Evolutionary conservation across 202 grass and related monocot genomes (phyloP), one percentile per base, ranked within the genome.

Genomic region (Panicum hallii): DNA sequence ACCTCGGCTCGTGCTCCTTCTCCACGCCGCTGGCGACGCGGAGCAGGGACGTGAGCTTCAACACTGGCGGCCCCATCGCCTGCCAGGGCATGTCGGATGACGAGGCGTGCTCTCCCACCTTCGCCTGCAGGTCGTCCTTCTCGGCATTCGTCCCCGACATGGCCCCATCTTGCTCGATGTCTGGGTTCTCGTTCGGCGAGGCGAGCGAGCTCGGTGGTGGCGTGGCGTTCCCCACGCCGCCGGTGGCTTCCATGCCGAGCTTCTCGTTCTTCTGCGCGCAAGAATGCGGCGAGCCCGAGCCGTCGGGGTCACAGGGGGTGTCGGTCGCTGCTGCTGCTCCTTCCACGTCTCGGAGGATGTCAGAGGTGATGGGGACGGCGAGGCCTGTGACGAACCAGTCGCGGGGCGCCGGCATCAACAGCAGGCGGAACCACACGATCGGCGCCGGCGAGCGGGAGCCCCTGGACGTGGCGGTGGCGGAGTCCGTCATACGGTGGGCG

Each of bases 401-500:
- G 0, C 82, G 81, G 45, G 38, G 55, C 34, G 22, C 40, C 17
- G 81, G 82, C 3, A 71, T 87, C 61, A 81, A 85, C 47, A 87
- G 84, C 78, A 86, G 92, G 26, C 86, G 97, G 79, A 94, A 99
- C 70, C 93, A 94, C 84, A 96, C 91, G 4, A 94, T 99, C 1
- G 97, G 93, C 0, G 82, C 91, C 9, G 79, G 93, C 0, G 89
- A 91, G 67, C 64, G 84, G 20, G 93, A 87, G 75, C 88, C 94
- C 76, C 88, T 96, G 72, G 93, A 99, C 47, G 67, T 75, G 80
- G 67, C 77, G 38, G 93, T 92, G 22, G 72, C 97, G 0, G 97
- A 99, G 89, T 99, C 93, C 3, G 90, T 99, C 36, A 96, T 99
- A 58, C 88, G 93, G 20, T 99, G 97, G 97, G 90, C 91, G 5